Evolutionary conservation across 1,284 basidiomycete species (phyloP).

Genomic region (Moesziomyces sp.): DNA sequence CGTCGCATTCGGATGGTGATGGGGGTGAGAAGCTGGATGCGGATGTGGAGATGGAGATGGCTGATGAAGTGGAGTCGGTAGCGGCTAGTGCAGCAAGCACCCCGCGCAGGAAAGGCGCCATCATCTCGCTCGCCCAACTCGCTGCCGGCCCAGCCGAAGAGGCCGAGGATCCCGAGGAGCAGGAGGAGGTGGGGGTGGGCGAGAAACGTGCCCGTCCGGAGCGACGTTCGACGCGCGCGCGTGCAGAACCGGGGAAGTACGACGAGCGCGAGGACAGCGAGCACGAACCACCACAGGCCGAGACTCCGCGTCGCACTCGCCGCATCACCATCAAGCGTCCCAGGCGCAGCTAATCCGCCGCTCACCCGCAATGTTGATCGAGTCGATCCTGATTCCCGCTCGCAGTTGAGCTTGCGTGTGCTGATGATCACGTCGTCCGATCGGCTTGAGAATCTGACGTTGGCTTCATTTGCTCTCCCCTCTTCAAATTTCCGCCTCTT

Average conservation of each 20-base stretch:
- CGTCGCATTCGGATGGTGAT: not conserved
- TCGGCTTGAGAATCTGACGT: no score
- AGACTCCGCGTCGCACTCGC: not conserved
- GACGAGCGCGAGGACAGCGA: not conserved
- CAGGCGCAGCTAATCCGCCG: not conserved
- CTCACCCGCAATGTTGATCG: not conserved
- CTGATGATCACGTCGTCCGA: no score
- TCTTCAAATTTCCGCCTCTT: no score
- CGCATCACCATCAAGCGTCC: not conserved
- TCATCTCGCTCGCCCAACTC: conserved; percentile 47
- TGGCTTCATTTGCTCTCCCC: no score
- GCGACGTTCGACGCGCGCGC: not conserved
- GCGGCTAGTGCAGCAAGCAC: conserved; percentile 7
- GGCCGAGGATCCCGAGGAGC: not conserved
- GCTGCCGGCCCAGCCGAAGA: conserved; percentile 18
- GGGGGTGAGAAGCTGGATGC: conserved; percentile 7
- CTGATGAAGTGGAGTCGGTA: not conserved
- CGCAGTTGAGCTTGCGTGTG: no score
- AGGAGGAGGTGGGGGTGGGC: not conserved
- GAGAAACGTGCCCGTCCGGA: conserved; percentile 11
- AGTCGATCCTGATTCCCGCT: no score
- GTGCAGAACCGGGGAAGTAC: not conserved
- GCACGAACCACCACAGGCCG: not conserved
- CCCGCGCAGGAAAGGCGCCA: conserved; percentile 29
- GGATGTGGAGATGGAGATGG: conserved; percentile 4